Percentiles rank a stretch among this genome's conserved stretches.
phyloP scores from a whole-genome alignment of 345 rosid species.

The Populus tremula region DNA sequence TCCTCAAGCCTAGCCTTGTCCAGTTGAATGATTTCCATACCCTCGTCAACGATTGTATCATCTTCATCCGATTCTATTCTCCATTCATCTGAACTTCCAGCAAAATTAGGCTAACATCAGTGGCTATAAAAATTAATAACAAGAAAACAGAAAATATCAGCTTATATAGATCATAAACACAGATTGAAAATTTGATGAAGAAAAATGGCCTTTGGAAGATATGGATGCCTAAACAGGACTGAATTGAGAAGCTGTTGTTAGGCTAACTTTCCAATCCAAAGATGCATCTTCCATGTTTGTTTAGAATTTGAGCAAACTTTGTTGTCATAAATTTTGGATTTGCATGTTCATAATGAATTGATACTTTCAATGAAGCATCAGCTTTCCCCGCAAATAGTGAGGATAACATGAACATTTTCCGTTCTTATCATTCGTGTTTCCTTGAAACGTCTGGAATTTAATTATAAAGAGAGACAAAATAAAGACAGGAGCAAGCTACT shows the following conservation, averaged over 20 bases:
- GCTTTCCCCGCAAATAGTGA: not conserved
- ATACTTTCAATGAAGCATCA: not conserved
- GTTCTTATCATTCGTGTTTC: not conserved
- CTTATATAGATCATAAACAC: not conserved
- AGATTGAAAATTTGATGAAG: not conserved
- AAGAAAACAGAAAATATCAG: not conserved
- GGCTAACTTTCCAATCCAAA: not conserved
- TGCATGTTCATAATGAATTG: not conserved
- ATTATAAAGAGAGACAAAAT: not conserved
- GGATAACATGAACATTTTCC: not conserved
- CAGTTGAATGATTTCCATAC: constrained; percentile 25
- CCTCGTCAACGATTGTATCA: constrained; percentile 24
- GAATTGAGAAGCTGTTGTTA: not conserved
- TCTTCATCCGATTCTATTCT: constrained; percentile 9
- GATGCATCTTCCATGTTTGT: not conserved
- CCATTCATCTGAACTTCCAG: constrained; percentile 24
- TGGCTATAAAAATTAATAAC: not conserved
- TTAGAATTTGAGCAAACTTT: no score
- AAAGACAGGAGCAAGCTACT: no score
- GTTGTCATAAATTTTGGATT: no score
- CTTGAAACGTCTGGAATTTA: not conserved
- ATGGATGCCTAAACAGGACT: not conserved
- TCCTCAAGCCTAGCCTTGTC: constrained; percentile 49
- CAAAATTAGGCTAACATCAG: constrained; percentile 19
- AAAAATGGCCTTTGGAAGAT: not conserved